These are phyloP conservation scores for Kwoniella newhampshirensis DNA, from an alignment of 768 basidiomycete species.

Conservation along the genomic window DNA sequence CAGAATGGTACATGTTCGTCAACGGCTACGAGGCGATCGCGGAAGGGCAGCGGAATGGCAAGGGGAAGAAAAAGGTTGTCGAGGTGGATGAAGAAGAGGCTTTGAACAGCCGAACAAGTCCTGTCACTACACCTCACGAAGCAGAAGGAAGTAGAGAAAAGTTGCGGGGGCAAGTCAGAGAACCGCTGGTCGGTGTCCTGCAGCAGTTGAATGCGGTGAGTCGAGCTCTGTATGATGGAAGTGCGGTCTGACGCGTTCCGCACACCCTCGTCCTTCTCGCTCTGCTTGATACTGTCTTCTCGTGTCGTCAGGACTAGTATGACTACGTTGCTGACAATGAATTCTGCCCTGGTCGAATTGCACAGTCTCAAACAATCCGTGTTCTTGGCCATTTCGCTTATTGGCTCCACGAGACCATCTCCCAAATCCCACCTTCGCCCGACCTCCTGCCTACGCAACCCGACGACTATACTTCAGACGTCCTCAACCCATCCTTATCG, in stretches of 20 bases:
- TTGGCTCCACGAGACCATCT: constrained; percentile 19
- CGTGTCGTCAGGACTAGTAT: too few species aligned
- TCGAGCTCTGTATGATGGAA: too few species aligned
- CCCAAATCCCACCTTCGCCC: constrained; percentile 7
- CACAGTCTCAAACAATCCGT: constrained; percentile 14
- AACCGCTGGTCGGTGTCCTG: constrained; percentile 10
- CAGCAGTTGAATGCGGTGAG: constrained; percentile 32
- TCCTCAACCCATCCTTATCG: neutral
- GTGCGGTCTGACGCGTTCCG: too few species aligned
- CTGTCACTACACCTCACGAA: neutral
- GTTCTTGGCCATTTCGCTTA: constrained; percentile 20
- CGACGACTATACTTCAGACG: constrained; percentile 2
- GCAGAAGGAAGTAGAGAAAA: constrained; percentile 1
- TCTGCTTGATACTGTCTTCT: too few species aligned
- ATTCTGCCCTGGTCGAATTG: too few species aligned
- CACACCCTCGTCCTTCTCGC: too few species aligned
- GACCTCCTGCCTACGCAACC: constrained; percentile 13
- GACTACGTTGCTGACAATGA: too few species aligned
- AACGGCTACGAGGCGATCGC: constrained; percentile 19
- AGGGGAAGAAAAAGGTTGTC: constrained; percentile 13
- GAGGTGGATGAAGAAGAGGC: constrained; percentile 27
- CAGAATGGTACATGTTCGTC: constrained; percentile 32
- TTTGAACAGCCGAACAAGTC: constrained; percentile 24
- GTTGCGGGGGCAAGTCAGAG: constrained; percentile 1
- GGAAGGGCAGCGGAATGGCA: constrained; percentile 9